phyloP scores from a whole-genome alignment of 306 rosid genomes.

The Trichosanthes truncata region DNA sequence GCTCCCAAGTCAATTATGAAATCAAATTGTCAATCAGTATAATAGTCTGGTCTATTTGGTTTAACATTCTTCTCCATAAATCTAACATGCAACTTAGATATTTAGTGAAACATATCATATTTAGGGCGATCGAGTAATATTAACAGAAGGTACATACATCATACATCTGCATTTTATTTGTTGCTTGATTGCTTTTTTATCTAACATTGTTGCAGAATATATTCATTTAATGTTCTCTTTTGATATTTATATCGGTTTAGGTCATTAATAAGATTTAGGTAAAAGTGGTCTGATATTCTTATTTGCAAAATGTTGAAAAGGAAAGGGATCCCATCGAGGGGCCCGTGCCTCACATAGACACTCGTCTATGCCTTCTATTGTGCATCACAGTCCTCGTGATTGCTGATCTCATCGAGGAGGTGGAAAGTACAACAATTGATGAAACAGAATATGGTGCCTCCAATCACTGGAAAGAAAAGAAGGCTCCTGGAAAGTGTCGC shows the following conservation, averaged over 20 bases:
- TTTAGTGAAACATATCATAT: background rate
- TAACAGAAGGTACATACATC: background rate
- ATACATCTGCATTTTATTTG: background rate
- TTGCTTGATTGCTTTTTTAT: background rate
- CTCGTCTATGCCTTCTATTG: conserved; percentile 82
- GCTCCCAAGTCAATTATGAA: background rate
- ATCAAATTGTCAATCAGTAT: background rate
- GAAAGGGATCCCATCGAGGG: conserved; percentile 99
- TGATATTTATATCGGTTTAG: conserved; percentile 3
- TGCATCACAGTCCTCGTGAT: conserved; percentile 77
- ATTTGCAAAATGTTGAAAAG: conserved; percentile 20
- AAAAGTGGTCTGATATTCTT: background rate
- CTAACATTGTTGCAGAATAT: background rate
- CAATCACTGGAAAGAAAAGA: conserved; percentile 49
- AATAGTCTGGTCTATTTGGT: background rate
- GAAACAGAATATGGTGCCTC: conserved; percentile 36
- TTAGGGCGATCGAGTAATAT: background rate
- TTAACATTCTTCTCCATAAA: background rate
- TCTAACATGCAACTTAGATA: background rate
- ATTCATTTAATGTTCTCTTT: background rate
- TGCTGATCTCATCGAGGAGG: conserved; percentile 78
- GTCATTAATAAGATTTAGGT: background rate
- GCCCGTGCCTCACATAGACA: conserved; percentile 91
- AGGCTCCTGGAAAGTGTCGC: conserved; percentile 45
- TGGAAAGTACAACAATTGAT: conserved; percentile 37